Evolutionary conservation across 352 stramenopile species (phyloP).

Genomic region (Bremia lactucae): DNA sequence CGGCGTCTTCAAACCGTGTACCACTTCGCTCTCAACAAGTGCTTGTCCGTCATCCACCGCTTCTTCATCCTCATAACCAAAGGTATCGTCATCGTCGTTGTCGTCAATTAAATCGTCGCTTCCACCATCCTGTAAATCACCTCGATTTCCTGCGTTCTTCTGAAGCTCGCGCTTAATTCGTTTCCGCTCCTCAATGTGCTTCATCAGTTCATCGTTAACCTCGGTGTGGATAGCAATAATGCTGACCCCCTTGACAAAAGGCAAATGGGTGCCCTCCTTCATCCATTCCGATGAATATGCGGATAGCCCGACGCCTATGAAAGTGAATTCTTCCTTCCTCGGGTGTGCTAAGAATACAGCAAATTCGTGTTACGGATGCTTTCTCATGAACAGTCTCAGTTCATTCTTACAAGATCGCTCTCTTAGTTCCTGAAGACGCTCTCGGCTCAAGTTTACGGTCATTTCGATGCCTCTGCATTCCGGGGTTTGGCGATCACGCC

Average conservation of each 20-base stretch:
- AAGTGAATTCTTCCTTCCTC: constrained; percentile 43
- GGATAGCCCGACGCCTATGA: constrained; percentile 48
- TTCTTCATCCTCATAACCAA: constrained; percentile 26
- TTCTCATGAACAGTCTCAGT: background rate
- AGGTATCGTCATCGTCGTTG: constrained; percentile 29
- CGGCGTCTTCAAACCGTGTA: constrained; percentile 31
- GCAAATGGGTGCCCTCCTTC: constrained; percentile 41
- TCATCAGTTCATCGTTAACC: constrained; percentile 37
- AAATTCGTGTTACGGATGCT: constrained; percentile 2
- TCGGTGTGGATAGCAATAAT: constrained; percentile 41
- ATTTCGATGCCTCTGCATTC: constrained; percentile 49
- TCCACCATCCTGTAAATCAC: constrained; percentile 30
- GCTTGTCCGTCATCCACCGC: constrained; percentile 26
- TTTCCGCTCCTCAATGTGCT: constrained; percentile 53
- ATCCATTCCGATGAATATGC: constrained; percentile 54
- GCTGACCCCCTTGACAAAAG: constrained; percentile 37
- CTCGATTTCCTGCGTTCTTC: constrained; percentile 16
- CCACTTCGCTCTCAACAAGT: constrained; percentile 38
- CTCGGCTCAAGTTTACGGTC: constrained; percentile 21
- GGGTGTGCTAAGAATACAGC: constrained; percentile 22
- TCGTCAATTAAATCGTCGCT: constrained; percentile 19
- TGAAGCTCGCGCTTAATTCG: constrained; percentile 46
- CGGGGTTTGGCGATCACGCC: constrained; percentile 30
- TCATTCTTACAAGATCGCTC: constrained; percentile 26
- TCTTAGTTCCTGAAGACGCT: constrained; percentile 38